Evolutionary conservation across 1,139 yeast genomes (phyloP), one percentile per base, ranked within the genome.

Genomic region (Nematodospora anomalae): DNA sequence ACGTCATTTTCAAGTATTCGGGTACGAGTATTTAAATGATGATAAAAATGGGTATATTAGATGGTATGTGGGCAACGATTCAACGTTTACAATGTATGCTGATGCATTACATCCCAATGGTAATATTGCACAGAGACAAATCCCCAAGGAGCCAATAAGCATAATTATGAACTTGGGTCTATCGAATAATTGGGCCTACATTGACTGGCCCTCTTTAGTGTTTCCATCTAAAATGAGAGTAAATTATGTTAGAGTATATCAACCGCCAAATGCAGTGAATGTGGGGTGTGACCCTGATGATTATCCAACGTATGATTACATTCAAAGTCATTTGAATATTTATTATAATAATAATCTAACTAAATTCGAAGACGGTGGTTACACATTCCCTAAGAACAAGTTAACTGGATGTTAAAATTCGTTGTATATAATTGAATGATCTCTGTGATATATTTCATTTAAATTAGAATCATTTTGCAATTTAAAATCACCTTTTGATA

Each of bases 71-170:
- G 95, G 95, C 18, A 75, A 75, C 29, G 67, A 69, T 14, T 81
- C 87, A 3, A 79, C 89, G 1, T 71, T 75, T 49, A 80, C 89
- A 1, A 50, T 85, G 29, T 68, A 72, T 40, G 74, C 87, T 0
- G 67, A 67, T 8, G 80, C 92, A 1, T 61, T 87, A 36, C 83
- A 83, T 43, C 92, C 94, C 12, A 83, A 84, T 56, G 96, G 96
- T 44, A 88, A 88, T 54, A 62, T 88, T 40, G 90, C 80, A 11
- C 77, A 83, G 79, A 76, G 96, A 55, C 61, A 73, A 42, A 74
- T 88, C 31, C 74, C 92, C n/a, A 81, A 83, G 57, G 96, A 88
- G 56, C 96, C 96, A 40, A 83, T 88, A 92, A 71, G 87, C 2
- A 67, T 88, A 26, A 66, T 87, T 45, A 57, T 87, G 69, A 87